Percentiles rank a stretch among this genome's conserved stretches.
Conservation (phyloP, 345 rosid species). For the Toxicodendron radicans region DNA sequence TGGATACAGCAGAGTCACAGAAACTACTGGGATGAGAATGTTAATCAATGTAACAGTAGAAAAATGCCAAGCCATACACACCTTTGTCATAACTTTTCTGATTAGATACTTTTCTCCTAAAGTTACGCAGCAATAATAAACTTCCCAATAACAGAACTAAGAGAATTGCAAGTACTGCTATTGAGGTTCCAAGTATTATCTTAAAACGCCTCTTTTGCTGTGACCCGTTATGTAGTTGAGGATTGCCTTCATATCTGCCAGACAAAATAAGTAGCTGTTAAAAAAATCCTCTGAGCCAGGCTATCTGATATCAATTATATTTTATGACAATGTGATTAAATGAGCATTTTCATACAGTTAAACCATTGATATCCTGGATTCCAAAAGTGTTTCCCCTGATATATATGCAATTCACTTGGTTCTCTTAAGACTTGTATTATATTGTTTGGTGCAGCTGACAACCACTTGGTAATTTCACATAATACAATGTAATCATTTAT, state of each 20-base stretch:
- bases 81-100: constrained; percentile 51
- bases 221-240: constrained; percentile 52
- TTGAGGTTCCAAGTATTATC: constrained; percentile 60
- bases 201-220: constrained; percentile 39
- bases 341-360: background rate
- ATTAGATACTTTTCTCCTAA: constrained; percentile 31
- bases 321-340: background rate
- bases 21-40: constrained; percentile 13
- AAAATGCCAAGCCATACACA: constrained; percentile 18
- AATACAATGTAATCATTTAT: too few species aligned
- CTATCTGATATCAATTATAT: background rate
- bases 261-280: constrained; percentile 14
- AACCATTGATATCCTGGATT: background rate
- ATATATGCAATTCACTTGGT: background rate
- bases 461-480: background rate
- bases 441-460: background rate
- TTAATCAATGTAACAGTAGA: constrained; percentile 2
- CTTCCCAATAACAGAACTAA: constrained; percentile 54
- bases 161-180: constrained; percentile 51
- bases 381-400: background rate
- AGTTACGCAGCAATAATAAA: constrained; percentile 40
- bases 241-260: constrained; percentile 66
- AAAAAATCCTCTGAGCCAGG: constrained; percentile 6
- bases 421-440: background rate
- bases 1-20: constrained; percentile 11